Conservation (phyloP, 2,329 filamentous ascomycete species). For the Lecanicillium sp. region DNA sequence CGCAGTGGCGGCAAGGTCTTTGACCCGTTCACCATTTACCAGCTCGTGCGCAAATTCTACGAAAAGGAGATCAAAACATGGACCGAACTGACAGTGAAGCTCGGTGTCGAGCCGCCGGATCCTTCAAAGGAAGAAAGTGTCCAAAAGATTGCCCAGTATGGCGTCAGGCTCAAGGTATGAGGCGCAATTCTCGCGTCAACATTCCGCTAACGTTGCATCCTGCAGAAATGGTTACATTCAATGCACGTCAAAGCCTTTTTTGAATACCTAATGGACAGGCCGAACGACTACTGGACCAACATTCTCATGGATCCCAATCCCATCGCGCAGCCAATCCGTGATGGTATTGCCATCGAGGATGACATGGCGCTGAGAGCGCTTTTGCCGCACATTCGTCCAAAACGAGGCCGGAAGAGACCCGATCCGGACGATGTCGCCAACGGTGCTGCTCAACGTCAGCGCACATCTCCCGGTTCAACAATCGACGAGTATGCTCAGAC, state of each 20-base stretch:
- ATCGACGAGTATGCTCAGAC: constrained; percentile 31
- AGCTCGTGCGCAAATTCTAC: constrained; percentile 73
- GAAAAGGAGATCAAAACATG: constrained; percentile 84
- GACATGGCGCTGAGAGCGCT: constrained; percentile 82
- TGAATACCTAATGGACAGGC: constrained; percentile 74
- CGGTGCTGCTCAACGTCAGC: constrained; percentile 53
- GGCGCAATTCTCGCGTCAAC: constrained; percentile 7
- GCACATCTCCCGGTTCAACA: constrained; percentile 48
- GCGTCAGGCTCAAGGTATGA: constrained; percentile 77
- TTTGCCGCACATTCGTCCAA: constrained; percentile 67
- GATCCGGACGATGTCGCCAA: constrained; percentile 52
- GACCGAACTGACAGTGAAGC: constrained; percentile 76
- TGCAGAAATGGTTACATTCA: constrained; percentile 87
- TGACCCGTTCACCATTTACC: constrained; percentile 68
- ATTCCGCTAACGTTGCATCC: neutral
- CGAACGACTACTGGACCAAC: constrained; percentile 73
- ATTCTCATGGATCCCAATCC: constrained; percentile 62
- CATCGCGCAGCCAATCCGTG: constrained; percentile 59
- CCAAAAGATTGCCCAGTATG: constrained; percentile 93
- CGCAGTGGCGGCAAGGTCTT: constrained; percentile 86
- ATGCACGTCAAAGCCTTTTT: constrained; percentile 96
- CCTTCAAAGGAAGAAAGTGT: constrained; percentile 78
- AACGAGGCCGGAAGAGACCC: constrained; percentile 55
- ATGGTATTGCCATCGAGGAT: constrained; percentile 79
- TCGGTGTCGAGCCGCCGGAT: constrained; percentile 84